Percentiles rank a stretch among this genome's conserved stretches.
Evolutionary conservation across 73 alveolate species (phyloP).

Genomic region (Tetrahymena malaccensis): DNA sequence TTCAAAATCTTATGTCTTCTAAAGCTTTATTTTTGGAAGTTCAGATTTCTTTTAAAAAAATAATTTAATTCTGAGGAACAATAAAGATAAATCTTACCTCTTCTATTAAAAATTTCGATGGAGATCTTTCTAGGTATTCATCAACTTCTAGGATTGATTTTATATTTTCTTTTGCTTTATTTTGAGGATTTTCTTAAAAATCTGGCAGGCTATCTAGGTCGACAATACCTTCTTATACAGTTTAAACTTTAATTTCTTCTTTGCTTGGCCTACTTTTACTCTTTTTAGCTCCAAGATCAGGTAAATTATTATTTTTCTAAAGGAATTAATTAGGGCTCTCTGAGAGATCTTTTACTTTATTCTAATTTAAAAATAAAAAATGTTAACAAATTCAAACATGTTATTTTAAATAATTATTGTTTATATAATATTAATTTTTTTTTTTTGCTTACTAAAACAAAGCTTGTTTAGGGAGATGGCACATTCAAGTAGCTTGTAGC

Average conservation of each 20-base stretch:
- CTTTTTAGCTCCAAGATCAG: neutral
- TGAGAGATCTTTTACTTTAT: neutral
- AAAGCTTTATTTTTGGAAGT: neutral
- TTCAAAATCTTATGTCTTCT: neutral
- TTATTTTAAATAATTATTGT: no score
- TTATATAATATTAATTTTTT: no score
- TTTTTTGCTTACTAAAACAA: neutral
- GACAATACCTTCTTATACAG: neutral
- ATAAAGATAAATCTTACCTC: neutral
- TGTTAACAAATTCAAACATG: no score
- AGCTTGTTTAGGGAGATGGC: neutral
- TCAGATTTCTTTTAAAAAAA: neutral
- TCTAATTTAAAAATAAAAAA: neutral
- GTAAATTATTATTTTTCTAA: neutral
- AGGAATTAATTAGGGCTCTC: neutral
- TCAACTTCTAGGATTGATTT: neutral
- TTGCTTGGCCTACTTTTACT: neutral
- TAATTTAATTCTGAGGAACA: neutral
- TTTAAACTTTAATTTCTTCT: neutral
- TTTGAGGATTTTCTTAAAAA: neutral
- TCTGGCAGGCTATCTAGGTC: neutral
- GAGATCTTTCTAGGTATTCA: neutral
- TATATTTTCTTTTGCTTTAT: neutral
- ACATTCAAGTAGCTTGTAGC: neutral
- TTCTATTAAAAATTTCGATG: neutral